Base-by-base conservation (phyloP, 139 green algal species). In the Ulvella scutata region DNA sequence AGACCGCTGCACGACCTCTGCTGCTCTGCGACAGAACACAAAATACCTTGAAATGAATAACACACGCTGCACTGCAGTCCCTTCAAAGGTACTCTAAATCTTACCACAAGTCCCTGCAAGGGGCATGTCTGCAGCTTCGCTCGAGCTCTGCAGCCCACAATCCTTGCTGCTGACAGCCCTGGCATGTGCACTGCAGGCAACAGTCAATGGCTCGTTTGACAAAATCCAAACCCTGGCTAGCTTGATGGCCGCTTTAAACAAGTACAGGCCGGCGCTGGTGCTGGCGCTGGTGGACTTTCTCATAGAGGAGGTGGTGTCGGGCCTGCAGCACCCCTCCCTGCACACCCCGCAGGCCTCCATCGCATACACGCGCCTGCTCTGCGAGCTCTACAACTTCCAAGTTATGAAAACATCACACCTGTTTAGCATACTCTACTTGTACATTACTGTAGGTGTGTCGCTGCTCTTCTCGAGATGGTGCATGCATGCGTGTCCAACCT, bases 351-450 rank as follows among this genome's bases (percentile, higher is more conserved):
- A 67, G 20, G 51, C 51, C 31, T 67, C n/a, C 33, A 26, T 67
- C 20, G 51, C 51, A n/a, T 7, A 26, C n/a, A 67, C 51, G 13
- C 51, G 33, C 7, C 33, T 67, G n/a, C 51, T 67, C n/a, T n/a
- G n/a, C 31, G 51, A 67, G 17, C 17, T 67, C 2, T 67, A 67
- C 51, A 67, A 67, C 51, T 67, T 67, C 33, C n/a, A n/a, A 10
- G 51, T 67, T 26, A 67, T 67, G n/a, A 67, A 67, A 26, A 67
- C 51, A 9, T n/a, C 51, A 31, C 51, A 67, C 51, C 51, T 67
- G n/a, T 67, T 67, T 26, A 67, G 51, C 51, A 34, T 67, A n/a
- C 13, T 67, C n/a, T 67, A 67, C 51, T 26, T 67, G n/a, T 67
- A 36, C 17, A 26, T 67, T 26, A 67, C 51, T 26, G 31, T 2